Conservation (phyloP, 164 flowering plant species). For the Macadamia integrifolia region DNA sequence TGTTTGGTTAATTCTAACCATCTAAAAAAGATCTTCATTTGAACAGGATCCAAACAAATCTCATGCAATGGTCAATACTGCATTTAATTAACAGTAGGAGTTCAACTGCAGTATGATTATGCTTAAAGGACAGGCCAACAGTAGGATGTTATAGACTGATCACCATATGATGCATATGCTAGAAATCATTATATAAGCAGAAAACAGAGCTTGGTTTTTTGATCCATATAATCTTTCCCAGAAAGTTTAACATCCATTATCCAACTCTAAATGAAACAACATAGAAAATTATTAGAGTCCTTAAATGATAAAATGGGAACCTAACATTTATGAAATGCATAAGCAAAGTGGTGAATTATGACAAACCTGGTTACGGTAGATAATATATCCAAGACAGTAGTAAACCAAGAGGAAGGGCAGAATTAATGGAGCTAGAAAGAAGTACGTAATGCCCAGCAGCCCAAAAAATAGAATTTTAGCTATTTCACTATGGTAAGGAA, state of each 20-base stretch:
- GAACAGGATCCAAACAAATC: too few species aligned
- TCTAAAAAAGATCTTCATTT: too few species aligned
- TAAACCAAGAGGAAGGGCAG: constrained; percentile 79
- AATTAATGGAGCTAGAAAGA: constrained; percentile 85
- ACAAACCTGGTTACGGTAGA: constrained; percentile 86
- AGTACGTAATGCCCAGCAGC: constrained; percentile 84
- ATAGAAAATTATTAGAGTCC: not conserved
- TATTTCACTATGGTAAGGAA: constrained; percentile 60
- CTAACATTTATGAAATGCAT: not conserved
- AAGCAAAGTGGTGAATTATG: not conserved
- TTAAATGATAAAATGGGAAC: not conserved
- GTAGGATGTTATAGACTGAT: too few species aligned
- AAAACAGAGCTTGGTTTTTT: not conserved
- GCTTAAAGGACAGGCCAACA: too few species aligned
- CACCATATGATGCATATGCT: not conserved
- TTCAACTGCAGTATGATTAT: too few species aligned
- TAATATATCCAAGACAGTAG: constrained; percentile 71
- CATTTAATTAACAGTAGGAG: too few species aligned
- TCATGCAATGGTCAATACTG: too few species aligned
- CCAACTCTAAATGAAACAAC: not conserved
- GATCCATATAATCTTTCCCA: not conserved
- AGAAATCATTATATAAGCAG: not conserved
- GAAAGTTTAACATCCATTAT: not conserved
- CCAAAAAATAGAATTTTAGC: constrained; percentile 74
- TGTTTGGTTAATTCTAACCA: too few species aligned